A percentile compares a stretch with the other conserved stretches of the same genome.
Conservation (phyloP, 495 filamentous ascomycete species). For the Penicillium canescens region DNA sequence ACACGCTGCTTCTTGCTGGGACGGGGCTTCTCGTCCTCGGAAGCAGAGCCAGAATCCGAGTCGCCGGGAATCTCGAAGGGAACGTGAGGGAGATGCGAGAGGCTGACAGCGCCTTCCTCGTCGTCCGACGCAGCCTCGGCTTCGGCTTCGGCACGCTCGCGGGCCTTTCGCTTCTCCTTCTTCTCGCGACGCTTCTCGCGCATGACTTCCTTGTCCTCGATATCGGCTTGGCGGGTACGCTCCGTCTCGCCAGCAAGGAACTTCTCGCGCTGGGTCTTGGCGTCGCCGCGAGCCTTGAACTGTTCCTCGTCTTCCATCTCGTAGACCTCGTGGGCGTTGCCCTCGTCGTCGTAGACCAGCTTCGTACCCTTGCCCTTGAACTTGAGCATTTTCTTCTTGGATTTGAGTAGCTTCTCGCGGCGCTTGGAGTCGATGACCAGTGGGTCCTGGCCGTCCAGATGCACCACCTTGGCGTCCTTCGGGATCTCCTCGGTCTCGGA, state of each 20-base stretch:
- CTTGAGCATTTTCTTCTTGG: slow-evolving; percentile 90
- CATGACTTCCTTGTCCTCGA: slow-evolving; percentile 75
- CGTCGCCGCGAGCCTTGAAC: slow-evolving; percentile 72
- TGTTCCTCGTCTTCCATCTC: slow-evolving; percentile 80
- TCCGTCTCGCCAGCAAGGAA: slow-evolving; percentile 75
- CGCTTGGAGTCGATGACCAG: slow-evolving; percentile 90
- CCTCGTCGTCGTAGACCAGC: slow-evolving; percentile 90
- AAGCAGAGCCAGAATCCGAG: slow-evolving; percentile 25
- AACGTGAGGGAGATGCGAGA: slow-evolving; percentile 42
- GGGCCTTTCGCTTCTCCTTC: slow-evolving; percentile 78
- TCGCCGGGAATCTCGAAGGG: slow-evolving; percentile 23
- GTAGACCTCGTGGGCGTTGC: slow-evolving; percentile 78
- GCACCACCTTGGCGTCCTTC: slow-evolving; percentile 34
- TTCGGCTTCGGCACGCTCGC: slow-evolving; percentile 60
- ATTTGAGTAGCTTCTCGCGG: slow-evolving; percentile 86
- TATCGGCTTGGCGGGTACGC: slow-evolving; percentile 74
- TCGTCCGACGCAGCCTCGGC: slow-evolving; percentile 41
- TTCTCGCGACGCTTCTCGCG: slow-evolving; percentile 83
- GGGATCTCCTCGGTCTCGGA: slow-evolving; percentile 12
- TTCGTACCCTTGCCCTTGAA: slow-evolving; percentile 82
- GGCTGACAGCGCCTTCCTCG: slow-evolving; percentile 38
- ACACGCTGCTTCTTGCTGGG: slow-evolving; percentile 49
- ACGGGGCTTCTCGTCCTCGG: slow-evolving; percentile 26
- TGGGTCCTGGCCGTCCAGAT: slow-evolving; percentile 57
- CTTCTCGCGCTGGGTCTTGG: slow-evolving; percentile 68